phyloP scores from a whole-genome alignment of 257 asterid genomes.

The Linaria vulgaris region DNA sequence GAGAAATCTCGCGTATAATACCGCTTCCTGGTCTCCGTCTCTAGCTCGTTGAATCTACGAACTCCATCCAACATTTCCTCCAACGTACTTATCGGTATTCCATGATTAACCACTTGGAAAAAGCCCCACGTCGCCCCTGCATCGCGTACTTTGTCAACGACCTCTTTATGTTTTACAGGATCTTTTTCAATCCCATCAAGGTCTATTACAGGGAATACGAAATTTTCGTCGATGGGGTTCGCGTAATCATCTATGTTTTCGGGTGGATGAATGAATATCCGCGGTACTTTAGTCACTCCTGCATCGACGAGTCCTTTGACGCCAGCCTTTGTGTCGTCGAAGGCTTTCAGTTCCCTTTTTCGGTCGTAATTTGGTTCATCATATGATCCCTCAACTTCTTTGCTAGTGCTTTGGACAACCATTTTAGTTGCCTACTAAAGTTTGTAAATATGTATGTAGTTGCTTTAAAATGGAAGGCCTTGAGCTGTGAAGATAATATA shows the following conservation, averaged over 20 bases:
- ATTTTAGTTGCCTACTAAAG: no score
- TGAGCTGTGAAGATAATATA: no score
- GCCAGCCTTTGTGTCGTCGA: conserved; percentile 9
- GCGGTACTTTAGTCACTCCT: neutral
- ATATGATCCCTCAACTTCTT: neutral
- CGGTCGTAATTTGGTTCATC: neutral
- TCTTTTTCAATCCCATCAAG: conserved; percentile 26
- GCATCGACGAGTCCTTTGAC: conserved; percentile 18
- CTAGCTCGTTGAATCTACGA: conserved; percentile 3
- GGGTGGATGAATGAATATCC: conserved; percentile 14
- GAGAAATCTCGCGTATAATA: neutral
- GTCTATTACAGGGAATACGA: conserved; percentile 31
- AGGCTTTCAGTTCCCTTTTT: neutral
- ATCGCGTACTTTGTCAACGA: conserved; percentile 8
- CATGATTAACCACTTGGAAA: conserved; percentile 45
- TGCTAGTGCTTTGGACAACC: no score
- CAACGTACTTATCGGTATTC: neutral
- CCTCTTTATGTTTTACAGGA: conserved; percentile 14
- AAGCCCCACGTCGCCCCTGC: conserved; percentile 39
- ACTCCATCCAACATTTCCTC: conserved; percentile 11
- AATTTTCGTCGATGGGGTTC: neutral
- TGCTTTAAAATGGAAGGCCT: no score
- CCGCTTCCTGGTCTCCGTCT: conserved; percentile 6
- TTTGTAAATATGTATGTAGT: no score
- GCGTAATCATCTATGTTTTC: neutral